Evolutionary conservation across 2,329 filamentous ascomycete species (phyloP).

Genomic region (Fusarium robinianum): DNA sequence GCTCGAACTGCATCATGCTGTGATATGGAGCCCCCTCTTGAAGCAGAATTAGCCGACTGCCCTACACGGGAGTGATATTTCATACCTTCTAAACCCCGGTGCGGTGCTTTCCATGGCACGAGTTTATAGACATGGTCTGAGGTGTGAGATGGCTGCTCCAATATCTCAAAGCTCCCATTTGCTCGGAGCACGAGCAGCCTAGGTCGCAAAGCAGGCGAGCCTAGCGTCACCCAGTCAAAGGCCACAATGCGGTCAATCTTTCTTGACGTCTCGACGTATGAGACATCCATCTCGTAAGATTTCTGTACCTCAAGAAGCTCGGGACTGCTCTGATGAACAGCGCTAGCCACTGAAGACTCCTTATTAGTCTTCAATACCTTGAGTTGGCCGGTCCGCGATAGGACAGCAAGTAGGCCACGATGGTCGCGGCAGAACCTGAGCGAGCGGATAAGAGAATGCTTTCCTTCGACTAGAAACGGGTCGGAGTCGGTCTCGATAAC

Average conservation of each 20-base stretch:
- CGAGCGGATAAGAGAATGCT: slow-evolving; percentile 64
- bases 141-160: slow-evolving; percentile 64
- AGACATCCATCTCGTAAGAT: slow-evolving; percentile 66
- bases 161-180: slow-evolving; percentile 64
- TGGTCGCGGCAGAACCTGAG: slow-evolving; percentile 67
- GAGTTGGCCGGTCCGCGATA: slow-evolving; percentile 66
- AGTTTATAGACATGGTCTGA: slow-evolving; percentile 63
- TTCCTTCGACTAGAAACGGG: slow-evolving; percentile 55
- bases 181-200: slow-evolving; percentile 64
- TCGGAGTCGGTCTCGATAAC: slow-evolving; percentile 61
- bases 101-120: slow-evolving; percentile 63
- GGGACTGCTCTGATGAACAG: slow-evolving; percentile 56
- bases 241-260: slow-evolving; percentile 67
- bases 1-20: slow-evolving; percentile 62
- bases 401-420: slow-evolving; percentile 62
- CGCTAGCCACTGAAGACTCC: slow-evolving; percentile 51
- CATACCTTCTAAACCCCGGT: slow-evolving; percentile 60
- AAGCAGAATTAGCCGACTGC: slow-evolving; percentile 18
- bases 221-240: slow-evolving; percentile 68
- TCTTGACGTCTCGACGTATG: slow-evolving; percentile 55
- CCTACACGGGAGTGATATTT: not conserved
- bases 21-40: slow-evolving; percentile 59
- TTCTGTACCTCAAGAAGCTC: slow-evolving; percentile 63
- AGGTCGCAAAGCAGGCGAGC: slow-evolving; percentile 58
- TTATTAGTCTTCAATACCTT: slow-evolving; percentile 63